phyloP scores from a whole-genome alignment of 352 stramenopile species.

The Saprolegnia parasitica region DNA sequence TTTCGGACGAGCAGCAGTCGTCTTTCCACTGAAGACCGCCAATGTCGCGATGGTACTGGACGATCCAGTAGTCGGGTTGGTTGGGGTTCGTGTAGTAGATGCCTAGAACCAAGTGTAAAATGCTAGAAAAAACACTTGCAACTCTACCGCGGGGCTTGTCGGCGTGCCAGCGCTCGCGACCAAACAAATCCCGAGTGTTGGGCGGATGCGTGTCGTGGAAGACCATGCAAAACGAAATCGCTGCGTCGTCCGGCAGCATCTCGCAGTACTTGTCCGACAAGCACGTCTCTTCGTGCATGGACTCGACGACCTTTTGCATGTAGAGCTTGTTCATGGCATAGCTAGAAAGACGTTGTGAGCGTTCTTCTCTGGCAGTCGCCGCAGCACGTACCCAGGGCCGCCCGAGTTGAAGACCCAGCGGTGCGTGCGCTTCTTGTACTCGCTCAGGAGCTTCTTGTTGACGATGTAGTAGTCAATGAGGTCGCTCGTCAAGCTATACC shows the following conservation, averaged over 20 bases:
- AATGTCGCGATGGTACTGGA: conserved; percentile 66
- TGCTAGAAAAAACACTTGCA: neutral
- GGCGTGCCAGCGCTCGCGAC: conserved; percentile 68
- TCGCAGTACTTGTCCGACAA: conserved; percentile 56
- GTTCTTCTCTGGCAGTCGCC: neutral
- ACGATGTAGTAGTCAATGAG: conserved; percentile 78
- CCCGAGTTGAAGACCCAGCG: conserved; percentile 80
- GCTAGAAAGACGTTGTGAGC: neutral
- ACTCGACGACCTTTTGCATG: conserved; percentile 60
- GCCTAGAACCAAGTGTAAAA: conserved; percentile 15
- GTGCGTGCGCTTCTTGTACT: conserved; percentile 50
- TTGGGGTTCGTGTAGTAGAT: conserved; percentile 56
- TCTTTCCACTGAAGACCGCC: conserved; percentile 48
- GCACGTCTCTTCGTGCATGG: conserved; percentile 50
- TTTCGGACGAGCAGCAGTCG: conserved; percentile 53
- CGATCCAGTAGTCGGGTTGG: conserved; percentile 58
- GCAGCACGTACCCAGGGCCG: conserved; percentile 42
- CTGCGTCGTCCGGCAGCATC: conserved; percentile 73
- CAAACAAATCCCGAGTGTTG: conserved; percentile 59
- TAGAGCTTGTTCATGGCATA: conserved; percentile 79
- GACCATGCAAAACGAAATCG: conserved; percentile 84
- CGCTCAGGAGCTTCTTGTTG: conserved; percentile 46
- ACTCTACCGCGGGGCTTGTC: conserved; percentile 44
- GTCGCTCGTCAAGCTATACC: conserved; percentile 68
- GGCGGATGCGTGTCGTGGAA: conserved; percentile 65